phyloP scores from a whole-genome alignment of 768 basidiomycete species.

The Boletus barrowsii region DNA sequence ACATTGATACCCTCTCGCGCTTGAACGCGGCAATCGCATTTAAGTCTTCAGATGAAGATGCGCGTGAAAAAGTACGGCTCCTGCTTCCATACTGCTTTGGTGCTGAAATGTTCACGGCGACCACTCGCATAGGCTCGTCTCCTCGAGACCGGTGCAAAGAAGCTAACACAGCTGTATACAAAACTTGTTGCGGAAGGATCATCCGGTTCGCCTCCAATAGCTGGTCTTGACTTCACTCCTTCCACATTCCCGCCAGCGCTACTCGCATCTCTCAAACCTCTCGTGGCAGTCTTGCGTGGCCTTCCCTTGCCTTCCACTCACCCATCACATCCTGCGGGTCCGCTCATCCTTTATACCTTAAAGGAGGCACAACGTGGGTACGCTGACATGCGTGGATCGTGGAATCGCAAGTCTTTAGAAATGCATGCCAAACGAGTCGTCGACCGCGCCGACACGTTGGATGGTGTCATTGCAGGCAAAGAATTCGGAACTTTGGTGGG shows the following conservation, averaged over 20 bases:
- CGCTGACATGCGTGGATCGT: constrained; percentile 81
- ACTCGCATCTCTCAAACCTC: constrained; percentile 52
- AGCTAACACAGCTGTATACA: constrained; percentile 78
- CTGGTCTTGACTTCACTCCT: constrained; percentile 53
- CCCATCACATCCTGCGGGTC: constrained; percentile 77
- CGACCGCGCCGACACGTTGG: constrained; percentile 67
- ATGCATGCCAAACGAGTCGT: constrained; percentile 64
- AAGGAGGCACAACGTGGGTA: constrained; percentile 80
- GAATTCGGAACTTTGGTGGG: constrained; percentile 75
- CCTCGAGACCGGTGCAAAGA: constrained; percentile 80
- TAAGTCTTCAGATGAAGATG: constrained; percentile 55
- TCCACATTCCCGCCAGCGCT: constrained; percentile 54
- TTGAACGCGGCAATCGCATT: constrained; percentile 80
- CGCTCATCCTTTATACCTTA: constrained; percentile 58
- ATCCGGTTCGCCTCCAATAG: constrained; percentile 65
- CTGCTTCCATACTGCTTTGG: neutral
- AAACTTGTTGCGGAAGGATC: constrained; percentile 85
- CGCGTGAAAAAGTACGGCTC: constrained; percentile 49
- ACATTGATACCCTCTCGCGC: constrained; percentile 71
- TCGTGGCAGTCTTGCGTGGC: constrained; percentile 67
- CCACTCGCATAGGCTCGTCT: constrained; percentile 51
- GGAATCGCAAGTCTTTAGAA: constrained; percentile 75
- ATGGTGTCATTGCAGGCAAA: constrained; percentile 60
- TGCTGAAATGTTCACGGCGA: neutral
- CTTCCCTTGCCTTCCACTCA: constrained; percentile 77